These are phyloP conservation scores for Xylaria longipes DNA, from an alignment of 495 filamentous ascomycete species.

Conservation along the genomic window DNA sequence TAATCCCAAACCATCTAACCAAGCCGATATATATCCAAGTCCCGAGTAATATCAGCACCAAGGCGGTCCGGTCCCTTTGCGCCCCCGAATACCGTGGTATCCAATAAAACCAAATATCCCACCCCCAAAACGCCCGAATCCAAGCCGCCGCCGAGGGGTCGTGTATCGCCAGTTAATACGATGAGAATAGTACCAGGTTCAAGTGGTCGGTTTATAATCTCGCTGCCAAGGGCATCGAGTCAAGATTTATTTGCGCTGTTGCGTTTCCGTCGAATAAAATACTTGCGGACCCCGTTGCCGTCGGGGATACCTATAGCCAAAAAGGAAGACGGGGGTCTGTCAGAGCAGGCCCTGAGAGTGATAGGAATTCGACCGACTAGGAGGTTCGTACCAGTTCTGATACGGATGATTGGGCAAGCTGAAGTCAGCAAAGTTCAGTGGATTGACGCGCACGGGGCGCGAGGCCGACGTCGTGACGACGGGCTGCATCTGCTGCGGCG, in stretches of 20 bases:
- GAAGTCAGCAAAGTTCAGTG: constrained; percentile 74
- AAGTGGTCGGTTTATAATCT: background rate
- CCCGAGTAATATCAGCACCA: background rate
- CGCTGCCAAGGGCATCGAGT: background rate
- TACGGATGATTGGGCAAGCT: constrained; percentile 77
- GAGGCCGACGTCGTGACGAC: constrained; percentile 38
- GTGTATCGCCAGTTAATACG: background rate
- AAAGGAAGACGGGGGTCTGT: background rate
- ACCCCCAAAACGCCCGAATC: background rate
- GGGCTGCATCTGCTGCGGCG: constrained; percentile 40
- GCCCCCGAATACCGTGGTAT: background rate
- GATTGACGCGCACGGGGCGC: constrained; percentile 61
- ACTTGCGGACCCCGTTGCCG: background rate
- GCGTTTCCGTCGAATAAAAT: background rate
- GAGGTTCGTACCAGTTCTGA: constrained; percentile 65
- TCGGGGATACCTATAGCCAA: background rate
- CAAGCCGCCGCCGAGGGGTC: background rate
- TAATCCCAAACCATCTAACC: background rate
- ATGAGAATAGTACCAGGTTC: background rate
- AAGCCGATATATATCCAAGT: background rate
- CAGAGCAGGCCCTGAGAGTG: constrained; percentile 35
- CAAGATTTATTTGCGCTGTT: background rate
- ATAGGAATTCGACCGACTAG: constrained; percentile 43
- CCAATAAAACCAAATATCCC: background rate
- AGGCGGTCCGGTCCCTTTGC: background rate